phyloP scores from a whole-genome alignment of 495 filamentous ascomycete species.

The Penicillium ucsense region DNA sequence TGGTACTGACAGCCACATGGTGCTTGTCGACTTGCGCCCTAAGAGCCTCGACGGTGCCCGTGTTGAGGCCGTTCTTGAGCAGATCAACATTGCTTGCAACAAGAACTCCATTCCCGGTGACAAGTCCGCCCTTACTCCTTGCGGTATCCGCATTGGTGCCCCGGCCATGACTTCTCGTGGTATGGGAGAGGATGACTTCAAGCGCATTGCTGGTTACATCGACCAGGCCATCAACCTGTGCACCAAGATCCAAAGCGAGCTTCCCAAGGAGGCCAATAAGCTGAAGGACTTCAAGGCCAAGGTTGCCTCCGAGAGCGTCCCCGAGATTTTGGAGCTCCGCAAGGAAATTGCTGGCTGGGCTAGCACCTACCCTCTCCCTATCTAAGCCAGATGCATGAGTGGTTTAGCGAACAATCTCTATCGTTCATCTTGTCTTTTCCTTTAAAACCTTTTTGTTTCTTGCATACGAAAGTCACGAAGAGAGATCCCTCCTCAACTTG shows the following conservation, averaged over 20 bases:
- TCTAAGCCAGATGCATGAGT: slow-evolving; percentile 30
- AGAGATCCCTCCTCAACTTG: slow-evolving; percentile 8
- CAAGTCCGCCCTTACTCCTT: slow-evolving; percentile 92
- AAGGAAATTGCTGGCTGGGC: slow-evolving; percentile 88
- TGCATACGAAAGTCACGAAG: slow-evolving; percentile 16
- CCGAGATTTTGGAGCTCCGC: slow-evolving; percentile 70
- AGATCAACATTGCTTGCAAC: slow-evolving; percentile 98
- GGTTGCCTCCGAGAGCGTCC: slow-evolving; percentile 65
- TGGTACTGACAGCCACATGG: slow-evolving; percentile 97
- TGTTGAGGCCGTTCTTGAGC: slow-evolving; percentile 92
- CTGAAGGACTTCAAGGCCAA: slow-evolving; percentile 98
- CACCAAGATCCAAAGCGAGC: slow-evolving; percentile 68
- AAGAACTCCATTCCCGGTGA: slow-evolving; percentile 98
- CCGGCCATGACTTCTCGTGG: slow-evolving; percentile 96
- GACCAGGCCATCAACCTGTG: slow-evolving; percentile 71
- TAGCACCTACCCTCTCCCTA: slow-evolving; percentile 83
- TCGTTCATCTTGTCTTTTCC: too few relatives aligned
- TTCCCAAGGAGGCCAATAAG: slow-evolving; percentile 97
- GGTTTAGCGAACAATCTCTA: too few relatives aligned
- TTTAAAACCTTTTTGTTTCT: neutral
- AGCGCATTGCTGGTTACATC: slow-evolving; percentile 81
- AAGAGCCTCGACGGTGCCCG: slow-evolving; percentile 82
- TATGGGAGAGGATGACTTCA: slow-evolving; percentile 89
- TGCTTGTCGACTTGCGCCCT: slow-evolving; percentile 81
- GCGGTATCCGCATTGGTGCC: slow-evolving; percentile 89